These are phyloP conservation scores for Wickerhamomyces pijperi DNA, from an alignment of 805 yeast species.

Conservation along the genomic window DNA sequence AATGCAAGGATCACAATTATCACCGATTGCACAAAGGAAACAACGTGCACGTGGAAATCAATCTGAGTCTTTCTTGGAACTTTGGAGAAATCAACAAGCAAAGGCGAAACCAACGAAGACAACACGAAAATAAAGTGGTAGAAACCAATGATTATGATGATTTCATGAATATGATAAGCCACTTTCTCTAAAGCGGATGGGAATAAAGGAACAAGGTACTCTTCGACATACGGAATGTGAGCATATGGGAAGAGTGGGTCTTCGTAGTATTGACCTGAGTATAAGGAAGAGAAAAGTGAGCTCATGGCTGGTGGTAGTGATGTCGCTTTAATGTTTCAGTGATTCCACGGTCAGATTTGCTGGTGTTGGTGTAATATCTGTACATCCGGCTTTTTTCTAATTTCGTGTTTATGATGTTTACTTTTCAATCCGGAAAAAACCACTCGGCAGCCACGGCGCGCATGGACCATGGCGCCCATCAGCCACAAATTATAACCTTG, in stretches of 20 bases:
- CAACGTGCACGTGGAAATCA: conserved; percentile 80
- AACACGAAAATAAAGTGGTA: conserved; percentile 20
- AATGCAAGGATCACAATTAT: conserved; percentile 45
- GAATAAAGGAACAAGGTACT: conserved; percentile 16
- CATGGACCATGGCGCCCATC: too few species aligned
- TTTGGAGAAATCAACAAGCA: conserved; percentile 10
- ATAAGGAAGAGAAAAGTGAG: background rate
- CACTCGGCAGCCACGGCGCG: too few species aligned
- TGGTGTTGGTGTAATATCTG: too few species aligned
- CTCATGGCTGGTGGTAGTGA: too few species aligned
- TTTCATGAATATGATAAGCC: conserved; percentile 22
- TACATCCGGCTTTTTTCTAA: too few species aligned
- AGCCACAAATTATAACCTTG: too few species aligned
- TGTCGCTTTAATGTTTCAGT: background rate
- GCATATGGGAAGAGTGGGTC: conserved; percentile 16
- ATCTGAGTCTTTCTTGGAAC: conserved; percentile 34
- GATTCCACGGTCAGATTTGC: too few species aligned
- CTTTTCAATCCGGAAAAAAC: too few species aligned
- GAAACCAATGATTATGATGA: conserved; percentile 17
- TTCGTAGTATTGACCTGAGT: conserved; percentile 5
- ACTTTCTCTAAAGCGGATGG: conserved; percentile 10
- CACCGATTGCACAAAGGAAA: conserved; percentile 74
- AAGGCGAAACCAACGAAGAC: conserved; percentile 14
- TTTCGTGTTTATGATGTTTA: too few species aligned
- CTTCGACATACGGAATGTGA: conserved; percentile 20